phyloP scores from a whole-genome alignment of 257 asterid species.

The Forsythia viridissima region DNA sequence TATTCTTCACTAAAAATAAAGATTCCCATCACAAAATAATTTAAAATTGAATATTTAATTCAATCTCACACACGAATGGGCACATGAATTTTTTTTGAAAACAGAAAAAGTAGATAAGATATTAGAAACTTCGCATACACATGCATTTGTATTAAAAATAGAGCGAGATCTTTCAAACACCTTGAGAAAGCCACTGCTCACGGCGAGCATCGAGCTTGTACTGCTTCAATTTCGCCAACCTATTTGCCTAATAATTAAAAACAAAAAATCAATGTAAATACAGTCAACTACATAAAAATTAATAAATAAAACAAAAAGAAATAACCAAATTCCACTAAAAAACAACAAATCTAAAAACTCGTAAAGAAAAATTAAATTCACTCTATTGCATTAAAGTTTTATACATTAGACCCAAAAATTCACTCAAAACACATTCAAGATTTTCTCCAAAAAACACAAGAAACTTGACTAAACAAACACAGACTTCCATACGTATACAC shows the following conservation, averaged over 20 bases:
- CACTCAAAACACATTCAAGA: not conserved
- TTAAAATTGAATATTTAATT: not conserved
- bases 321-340: not conserved
- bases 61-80: not conserved
- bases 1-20: slow-evolving; percentile 60
- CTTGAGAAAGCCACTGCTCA: slow-evolving; percentile 98
- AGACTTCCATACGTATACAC: slow-evolving; percentile 18
- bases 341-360: not conserved
- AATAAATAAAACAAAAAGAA: not conserved
- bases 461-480: not conserved
- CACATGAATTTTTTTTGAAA: not conserved
- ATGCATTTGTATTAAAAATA: not conserved
- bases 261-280: not conserved
- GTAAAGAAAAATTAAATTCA: not conserved
- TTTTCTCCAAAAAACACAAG: not conserved
- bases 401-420: not conserved
- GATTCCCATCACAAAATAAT: slow-evolving; percentile 18
- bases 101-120: not conserved
- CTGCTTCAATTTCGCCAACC: slow-evolving; percentile 93
- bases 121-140: not conserved
- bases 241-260: slow-evolving; percentile 53
- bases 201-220: slow-evolving; percentile 95
- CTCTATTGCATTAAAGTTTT: not conserved
- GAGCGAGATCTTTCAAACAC: slow-evolving; percentile 39
- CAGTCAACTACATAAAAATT: not conserved